Conservation (phyloP, 108 stramenopile genomes). For the Mayamaea pseudoterrestris region DNA sequence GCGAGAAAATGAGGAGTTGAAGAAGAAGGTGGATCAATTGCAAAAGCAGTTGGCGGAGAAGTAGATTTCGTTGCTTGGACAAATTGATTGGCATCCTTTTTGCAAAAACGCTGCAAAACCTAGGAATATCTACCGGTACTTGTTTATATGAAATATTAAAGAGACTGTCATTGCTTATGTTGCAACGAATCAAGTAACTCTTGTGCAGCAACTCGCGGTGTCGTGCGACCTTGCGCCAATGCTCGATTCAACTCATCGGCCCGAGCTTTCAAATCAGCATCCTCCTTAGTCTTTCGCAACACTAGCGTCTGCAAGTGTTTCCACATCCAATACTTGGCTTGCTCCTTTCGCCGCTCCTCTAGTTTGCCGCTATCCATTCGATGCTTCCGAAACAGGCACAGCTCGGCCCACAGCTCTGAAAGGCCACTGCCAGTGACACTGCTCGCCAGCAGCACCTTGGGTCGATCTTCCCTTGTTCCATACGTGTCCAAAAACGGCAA, state of each 20-base stretch:
- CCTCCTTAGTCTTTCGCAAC: no score
- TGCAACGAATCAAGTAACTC: conserved; percentile 27
- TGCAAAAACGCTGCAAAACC: no score
- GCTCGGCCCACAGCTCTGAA: conserved; percentile 39
- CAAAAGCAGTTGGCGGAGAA: conserved; percentile 25
- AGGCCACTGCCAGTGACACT: conserved; percentile 42
- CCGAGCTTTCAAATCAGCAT: conserved; percentile 18
- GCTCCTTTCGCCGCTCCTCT: conserved; percentile 30
- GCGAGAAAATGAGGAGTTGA: conserved; percentile 71
- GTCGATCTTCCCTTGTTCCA: conserved; percentile 4
- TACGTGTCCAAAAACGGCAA: conserved; percentile 26
- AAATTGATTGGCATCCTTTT: no score
- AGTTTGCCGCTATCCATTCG: conserved; percentile 27
- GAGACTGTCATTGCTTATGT: no score
- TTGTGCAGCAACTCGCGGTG: conserved; percentile 48
- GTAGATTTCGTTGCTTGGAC: no score
- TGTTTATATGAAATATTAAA: no score
- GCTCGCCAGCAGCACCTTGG: conserved; percentile 57
- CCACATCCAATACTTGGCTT: conserved; percentile 76
- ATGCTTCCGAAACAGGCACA: conserved; percentile 24
- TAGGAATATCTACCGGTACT: no score
- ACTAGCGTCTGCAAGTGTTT: conserved; percentile 30
- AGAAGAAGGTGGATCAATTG: conserved; percentile 36
- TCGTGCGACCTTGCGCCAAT: conserved; percentile 28
- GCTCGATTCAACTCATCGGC: no score